These are phyloP conservation scores for Scheffersomyces insectosa DNA, from an alignment of 1,139 yeast species.

Conservation along the genomic window DNA sequence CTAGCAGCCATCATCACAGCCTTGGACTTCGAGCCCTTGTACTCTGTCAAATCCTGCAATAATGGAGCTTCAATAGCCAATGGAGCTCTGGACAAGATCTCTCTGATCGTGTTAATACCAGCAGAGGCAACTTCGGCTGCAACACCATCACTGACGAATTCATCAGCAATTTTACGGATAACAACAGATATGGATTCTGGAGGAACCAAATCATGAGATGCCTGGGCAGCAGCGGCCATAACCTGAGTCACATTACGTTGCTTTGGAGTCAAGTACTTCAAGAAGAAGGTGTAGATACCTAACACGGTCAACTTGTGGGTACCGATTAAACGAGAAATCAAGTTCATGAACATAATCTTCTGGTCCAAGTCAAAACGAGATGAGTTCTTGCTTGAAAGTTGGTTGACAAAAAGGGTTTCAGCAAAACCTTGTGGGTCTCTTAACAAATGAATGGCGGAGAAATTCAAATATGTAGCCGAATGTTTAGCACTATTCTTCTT, in stretches of 20 bases:
- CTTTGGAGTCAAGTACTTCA: slow-evolving; percentile 90
- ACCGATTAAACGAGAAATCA: slow-evolving; percentile 86
- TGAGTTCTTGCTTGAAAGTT: slow-evolving; percentile 66
- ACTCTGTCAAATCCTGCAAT: slow-evolving; percentile 84
- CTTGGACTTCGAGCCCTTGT: slow-evolving; percentile 90
- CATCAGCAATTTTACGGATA: slow-evolving; percentile 91
- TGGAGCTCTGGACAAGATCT: slow-evolving; percentile 89
- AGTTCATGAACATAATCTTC: slow-evolving; percentile 82
- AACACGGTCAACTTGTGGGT: slow-evolving; percentile 89
- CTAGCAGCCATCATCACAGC: slow-evolving; percentile 94
- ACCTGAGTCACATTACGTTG: slow-evolving; percentile 93
- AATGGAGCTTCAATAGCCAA: slow-evolving; percentile 85
- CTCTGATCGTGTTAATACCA: slow-evolving; percentile 92
- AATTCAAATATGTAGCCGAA: slow-evolving; percentile 78
- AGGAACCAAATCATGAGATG: slow-evolving; percentile 94
- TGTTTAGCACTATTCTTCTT: slow-evolving; percentile 52
- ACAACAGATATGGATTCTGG: slow-evolving; percentile 83
- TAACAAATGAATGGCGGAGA: slow-evolving; percentile 88
- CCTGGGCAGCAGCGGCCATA: slow-evolving; percentile 96
- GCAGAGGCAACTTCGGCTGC: slow-evolving; percentile 98
- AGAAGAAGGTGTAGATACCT: slow-evolving; percentile 84
- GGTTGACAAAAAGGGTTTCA: slow-evolving; percentile 71
- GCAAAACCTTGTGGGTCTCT: slow-evolving; percentile 99
- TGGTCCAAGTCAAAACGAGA: slow-evolving; percentile 80
- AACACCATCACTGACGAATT: slow-evolving; percentile 97